Conservation (phyloP, 2,329 filamentous ascomycete species). For the Pestalotiopsis sp. region DNA sequence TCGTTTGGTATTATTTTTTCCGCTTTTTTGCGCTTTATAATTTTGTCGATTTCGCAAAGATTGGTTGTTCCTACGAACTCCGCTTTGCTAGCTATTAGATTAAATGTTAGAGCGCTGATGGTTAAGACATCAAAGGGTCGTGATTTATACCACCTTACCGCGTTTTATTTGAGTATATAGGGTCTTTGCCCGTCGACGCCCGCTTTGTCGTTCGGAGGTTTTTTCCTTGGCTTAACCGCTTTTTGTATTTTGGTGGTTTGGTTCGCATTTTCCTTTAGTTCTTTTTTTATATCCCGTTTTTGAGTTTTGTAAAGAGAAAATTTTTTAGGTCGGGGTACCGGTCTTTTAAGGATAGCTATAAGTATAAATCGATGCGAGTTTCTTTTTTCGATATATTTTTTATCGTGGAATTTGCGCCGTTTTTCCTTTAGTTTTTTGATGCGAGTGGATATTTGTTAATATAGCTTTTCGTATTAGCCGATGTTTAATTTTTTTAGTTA, state of each 20-base stretch:
- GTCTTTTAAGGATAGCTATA: too few relatives aligned
- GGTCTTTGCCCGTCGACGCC: neutral
- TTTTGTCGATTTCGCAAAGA: neutral
- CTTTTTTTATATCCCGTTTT: neutral
- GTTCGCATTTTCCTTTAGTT: neutral
- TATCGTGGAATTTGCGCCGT: fast-evolving
- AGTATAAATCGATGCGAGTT: too few relatives aligned
- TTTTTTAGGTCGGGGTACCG: neutral
- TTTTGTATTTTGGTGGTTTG: too few relatives aligned
- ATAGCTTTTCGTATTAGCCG: too few relatives aligned
- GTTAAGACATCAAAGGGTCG: neutral
- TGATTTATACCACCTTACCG: neutral
- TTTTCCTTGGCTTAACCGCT: neutral
- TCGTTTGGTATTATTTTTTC: neutral
- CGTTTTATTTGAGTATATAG: neutral
- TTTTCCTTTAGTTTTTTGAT: too few relatives aligned
- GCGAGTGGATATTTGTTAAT: too few relatives aligned
- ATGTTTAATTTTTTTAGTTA: too few relatives aligned
- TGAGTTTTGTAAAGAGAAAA: too few relatives aligned
- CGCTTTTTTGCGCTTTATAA: neutral
- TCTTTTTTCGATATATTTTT: too few relatives aligned
- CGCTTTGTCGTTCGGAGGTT: neutral
- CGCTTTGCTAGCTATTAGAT: neutral
- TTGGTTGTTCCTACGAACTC: neutral
- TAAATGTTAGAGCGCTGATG: neutral